phyloP scores from a whole-genome alignment of 2,329 filamentous ascomycete genomes.

The Fusarium chuoi region DNA sequence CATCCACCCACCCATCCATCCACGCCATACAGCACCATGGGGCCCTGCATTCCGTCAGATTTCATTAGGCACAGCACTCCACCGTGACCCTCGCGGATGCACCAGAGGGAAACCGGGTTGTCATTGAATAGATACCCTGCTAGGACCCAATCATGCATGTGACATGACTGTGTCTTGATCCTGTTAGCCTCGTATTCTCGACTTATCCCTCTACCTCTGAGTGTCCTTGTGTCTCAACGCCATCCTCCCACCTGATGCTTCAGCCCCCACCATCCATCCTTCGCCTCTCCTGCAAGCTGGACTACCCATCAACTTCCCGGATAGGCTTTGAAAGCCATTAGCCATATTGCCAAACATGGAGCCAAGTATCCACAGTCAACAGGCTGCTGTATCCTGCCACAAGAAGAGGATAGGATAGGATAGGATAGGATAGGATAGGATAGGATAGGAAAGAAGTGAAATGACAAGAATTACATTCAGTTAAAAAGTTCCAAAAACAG shows the following conservation, averaged over 20 bases:
- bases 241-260: slow-evolving; percentile 11
- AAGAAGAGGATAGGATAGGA: slow-evolving; percentile 16
- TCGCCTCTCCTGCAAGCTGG: background rate
- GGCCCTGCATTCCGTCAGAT: slow-evolving; percentile 4
- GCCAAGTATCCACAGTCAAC: background rate
- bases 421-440: slow-evolving; percentile 13
- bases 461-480: slow-evolving; percentile 17
- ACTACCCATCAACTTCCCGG: background rate
- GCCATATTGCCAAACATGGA: background rate
- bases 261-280: background rate
- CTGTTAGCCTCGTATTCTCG: slow-evolving; percentile 7
- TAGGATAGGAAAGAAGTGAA: slow-evolving; percentile 11
- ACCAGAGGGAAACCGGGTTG: background rate
- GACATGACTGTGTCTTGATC: background rate
- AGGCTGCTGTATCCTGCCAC: background rate
- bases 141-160: background rate
- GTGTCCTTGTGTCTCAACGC: slow-evolving; percentile 16
- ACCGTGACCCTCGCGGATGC: background rate
- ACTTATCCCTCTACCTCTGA: background rate
- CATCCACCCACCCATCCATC: background rate
- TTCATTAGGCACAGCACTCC: background rate
- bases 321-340: background rate
- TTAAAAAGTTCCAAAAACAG: slow-evolving; percentile 8
- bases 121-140: background rate
- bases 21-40: background rate